phyloP scores from a whole-genome alignment of 805 yeast genomes.

The Kazachstania kunashirensis region DNA sequence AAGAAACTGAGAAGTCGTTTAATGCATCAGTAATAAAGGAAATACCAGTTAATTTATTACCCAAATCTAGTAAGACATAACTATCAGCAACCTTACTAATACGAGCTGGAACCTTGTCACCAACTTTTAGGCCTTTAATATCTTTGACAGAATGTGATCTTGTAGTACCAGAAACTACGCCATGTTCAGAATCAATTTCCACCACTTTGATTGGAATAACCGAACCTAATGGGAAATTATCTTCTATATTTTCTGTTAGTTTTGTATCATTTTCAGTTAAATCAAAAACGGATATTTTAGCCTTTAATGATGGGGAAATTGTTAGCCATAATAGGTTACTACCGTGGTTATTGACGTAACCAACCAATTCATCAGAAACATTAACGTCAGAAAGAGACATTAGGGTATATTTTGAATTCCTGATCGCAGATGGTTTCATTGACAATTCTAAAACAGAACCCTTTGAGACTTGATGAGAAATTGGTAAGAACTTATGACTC shows the following conservation, averaged over 20 bases:
- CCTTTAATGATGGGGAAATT: slow-evolving; percentile 57
- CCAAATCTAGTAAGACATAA: slow-evolving; percentile 59
- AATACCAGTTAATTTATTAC: slow-evolving; percentile 44
- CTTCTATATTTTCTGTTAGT: slow-evolving; percentile 39
- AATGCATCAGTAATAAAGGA: slow-evolving; percentile 71
- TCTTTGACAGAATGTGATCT: slow-evolving; percentile 36
- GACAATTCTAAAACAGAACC: slow-evolving; percentile 57
- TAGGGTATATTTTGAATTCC: slow-evolving; percentile 20
- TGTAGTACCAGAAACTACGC: slow-evolving; percentile 40
- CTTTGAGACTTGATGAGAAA: slow-evolving; percentile 48
- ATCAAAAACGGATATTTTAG: slow-evolving; percentile 57
- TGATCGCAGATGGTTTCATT: slow-evolving; percentile 36
- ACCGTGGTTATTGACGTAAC: slow-evolving; percentile 55
- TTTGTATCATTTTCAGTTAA: slow-evolving; percentile 43
- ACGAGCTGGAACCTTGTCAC: slow-evolving; percentile 50
- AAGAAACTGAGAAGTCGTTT: slow-evolving; percentile 48
- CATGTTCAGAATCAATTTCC: slow-evolving; percentile 44
- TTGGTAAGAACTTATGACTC: slow-evolving; percentile 56
- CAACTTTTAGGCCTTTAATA: slow-evolving; percentile 42
- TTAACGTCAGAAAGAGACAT: slow-evolving; percentile 35
- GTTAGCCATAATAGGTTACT: slow-evolving; percentile 59
- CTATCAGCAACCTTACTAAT: slow-evolving; percentile 49
- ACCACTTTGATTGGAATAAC: slow-evolving; percentile 53
- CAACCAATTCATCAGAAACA: slow-evolving; percentile 43
- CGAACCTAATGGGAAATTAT: slow-evolving; percentile 60